Evolutionary conservation across 495 filamentous ascomycete species (phyloP).

Genomic region (Aspergillus sclerotioniger): DNA sequence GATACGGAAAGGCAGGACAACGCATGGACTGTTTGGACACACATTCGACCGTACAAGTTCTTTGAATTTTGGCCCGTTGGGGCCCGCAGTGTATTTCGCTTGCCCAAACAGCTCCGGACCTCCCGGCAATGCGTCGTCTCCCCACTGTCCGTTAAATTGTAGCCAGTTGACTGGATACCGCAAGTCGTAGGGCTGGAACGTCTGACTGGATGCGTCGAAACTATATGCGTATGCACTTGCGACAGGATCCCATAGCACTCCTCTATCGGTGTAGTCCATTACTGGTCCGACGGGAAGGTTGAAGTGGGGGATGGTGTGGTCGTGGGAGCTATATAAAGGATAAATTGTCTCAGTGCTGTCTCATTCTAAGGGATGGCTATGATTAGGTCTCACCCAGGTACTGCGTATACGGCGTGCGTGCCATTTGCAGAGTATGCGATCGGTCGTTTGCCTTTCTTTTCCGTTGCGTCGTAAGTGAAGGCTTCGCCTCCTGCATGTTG

Average conservation of each 20-base stretch:
- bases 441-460: conserved; percentile 53
- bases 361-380: neutral
- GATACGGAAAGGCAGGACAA: conserved; percentile 32
- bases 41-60: conserved; percentile 44
- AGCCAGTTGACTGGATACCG: conserved; percentile 50
- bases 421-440: conserved; percentile 55
- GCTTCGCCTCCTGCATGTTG: conserved; percentile 63
- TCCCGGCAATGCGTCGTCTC: conserved; percentile 53
- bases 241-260: conserved; percentile 54
- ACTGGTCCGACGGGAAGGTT: conserved; percentile 57
- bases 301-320: conserved; percentile 65
- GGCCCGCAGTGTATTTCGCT: conserved; percentile 49
- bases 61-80: conserved; percentile 57
- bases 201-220: conserved; percentile 36
- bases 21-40: conserved; percentile 40
- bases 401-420: conserved; percentile 60
- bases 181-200: conserved; percentile 42
- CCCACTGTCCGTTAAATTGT: conserved; percentile 55
- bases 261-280: conserved; percentile 60
- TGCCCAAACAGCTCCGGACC: conserved; percentile 52
- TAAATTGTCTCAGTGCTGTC: neutral
- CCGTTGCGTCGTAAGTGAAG: conserved; percentile 55
- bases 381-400: conserved; percentile 35
- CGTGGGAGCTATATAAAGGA: conserved; percentile 40
- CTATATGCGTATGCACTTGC: conserved; percentile 50